phyloP scores from a whole-genome alignment of 179 eudicot species.

The Beta corolliflora region DNA sequence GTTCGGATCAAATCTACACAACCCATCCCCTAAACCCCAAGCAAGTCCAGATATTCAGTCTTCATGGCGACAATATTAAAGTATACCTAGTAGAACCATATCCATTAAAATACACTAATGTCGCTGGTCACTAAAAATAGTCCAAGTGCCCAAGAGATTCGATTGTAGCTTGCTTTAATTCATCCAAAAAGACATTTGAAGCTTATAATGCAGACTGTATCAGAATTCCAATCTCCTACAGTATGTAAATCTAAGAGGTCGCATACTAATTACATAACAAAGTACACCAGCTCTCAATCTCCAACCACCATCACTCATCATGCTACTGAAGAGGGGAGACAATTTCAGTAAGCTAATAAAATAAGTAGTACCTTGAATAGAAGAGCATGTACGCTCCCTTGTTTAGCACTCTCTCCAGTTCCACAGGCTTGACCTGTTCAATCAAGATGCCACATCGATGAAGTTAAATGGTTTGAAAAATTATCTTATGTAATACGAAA shows the following conservation, averaged over 20 bases:
- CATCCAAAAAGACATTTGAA: too few relatives aligned
- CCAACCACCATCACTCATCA: neutral
- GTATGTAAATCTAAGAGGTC: neutral
- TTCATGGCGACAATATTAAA: too few relatives aligned
- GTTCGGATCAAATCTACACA: neutral
- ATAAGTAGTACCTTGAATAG: conserved; percentile 69
- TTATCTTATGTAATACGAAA: neutral
- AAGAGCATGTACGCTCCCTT: conserved; percentile 91
- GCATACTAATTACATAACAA: neutral
- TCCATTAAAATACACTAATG: too few relatives aligned
- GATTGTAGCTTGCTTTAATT: too few relatives aligned
- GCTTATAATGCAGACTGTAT: too few relatives aligned
- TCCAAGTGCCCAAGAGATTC: too few relatives aligned
- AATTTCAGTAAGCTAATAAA: neutral
- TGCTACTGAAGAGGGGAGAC: neutral
- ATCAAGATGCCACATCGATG: conserved; percentile 9
- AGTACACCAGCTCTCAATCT: neutral
- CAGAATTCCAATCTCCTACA: too few relatives aligned
- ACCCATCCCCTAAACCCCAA: too few relatives aligned
- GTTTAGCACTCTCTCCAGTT: conserved; percentile 57
- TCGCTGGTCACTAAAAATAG: too few relatives aligned
- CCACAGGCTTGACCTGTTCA: conserved; percentile 69
- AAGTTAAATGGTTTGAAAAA: neutral
- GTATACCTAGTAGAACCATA: too few relatives aligned
- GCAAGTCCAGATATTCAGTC: too few relatives aligned